These are phyloP conservation scores for Diaporthe citri DNA, from an alignment of 2,329 filamentous ascomycete genomes.

Conservation along the genomic window DNA sequence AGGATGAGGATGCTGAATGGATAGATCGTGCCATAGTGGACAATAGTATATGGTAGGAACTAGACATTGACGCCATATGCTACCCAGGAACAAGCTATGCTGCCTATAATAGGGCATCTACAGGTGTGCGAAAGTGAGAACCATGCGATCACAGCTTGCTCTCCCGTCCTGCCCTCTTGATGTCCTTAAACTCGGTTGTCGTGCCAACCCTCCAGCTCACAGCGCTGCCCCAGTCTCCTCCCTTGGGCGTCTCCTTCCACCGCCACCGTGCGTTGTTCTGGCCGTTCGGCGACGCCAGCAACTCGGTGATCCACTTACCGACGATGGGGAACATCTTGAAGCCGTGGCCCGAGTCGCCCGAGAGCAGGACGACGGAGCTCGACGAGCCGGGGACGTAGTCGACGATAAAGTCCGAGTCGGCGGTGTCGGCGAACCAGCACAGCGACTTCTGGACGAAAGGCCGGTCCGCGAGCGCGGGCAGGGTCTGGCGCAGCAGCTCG, in stretches of 20 bases:
- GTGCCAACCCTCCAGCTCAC: slow-evolving; percentile 55
- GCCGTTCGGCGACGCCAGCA: slow-evolving; percentile 55
- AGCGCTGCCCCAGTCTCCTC: slow-evolving; percentile 42
- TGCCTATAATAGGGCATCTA: background rate
- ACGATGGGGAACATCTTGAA: slow-evolving; percentile 74
- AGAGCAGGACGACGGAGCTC: slow-evolving; percentile 61
- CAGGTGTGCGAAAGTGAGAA: background rate
- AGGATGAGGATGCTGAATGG: slow-evolving; percentile 26
- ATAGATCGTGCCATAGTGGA: slow-evolving; percentile 29
- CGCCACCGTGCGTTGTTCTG: slow-evolving; percentile 63
- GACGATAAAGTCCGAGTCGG: slow-evolving; percentile 70
- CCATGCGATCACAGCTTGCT: background rate
- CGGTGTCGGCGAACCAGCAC: slow-evolving; percentile 75
- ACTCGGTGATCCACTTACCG: slow-evolving; percentile 64
- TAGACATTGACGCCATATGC: background rate
- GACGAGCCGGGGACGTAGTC: slow-evolving; percentile 67
- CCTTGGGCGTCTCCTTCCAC: slow-evolving; percentile 58
- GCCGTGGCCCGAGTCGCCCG: slow-evolving; percentile 72
- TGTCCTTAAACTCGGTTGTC: slow-evolving; percentile 15
- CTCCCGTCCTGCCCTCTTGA: slow-evolving; percentile 18
- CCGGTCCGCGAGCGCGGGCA: slow-evolving; percentile 65
- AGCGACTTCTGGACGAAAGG: slow-evolving; percentile 68
- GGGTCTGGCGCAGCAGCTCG: slow-evolving; percentile 61
- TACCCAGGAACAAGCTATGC: background rate
- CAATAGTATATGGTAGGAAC: slow-evolving; percentile 15